Evolutionary conservation across 192 early-diverging fungal genomes (phyloP), one percentile per base, ranked within the genome.

Genomic region (Phlyctochytrium bullatum): DNA sequence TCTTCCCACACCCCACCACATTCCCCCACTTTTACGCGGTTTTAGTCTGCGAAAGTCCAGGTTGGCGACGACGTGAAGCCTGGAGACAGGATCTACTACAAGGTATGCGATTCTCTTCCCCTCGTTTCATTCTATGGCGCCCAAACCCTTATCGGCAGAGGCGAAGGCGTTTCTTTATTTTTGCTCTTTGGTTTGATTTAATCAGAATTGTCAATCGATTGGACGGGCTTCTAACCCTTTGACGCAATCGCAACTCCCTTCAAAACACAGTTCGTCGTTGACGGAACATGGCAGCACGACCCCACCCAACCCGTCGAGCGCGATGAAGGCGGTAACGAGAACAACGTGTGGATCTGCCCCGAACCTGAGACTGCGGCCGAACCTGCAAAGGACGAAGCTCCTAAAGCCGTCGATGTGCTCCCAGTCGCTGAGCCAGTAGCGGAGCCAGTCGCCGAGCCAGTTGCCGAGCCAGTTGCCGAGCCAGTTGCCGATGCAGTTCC

Each of bases 211-310:
- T n/a, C n/a, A 25, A 20, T 59, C 57, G 20, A 23, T 24, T 62
- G 24, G 16, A 14, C 33, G 27, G 33, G 20, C 34, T 34, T 62
- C 6, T 40, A 36, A 16, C 61, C 33, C 6, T n/a, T 20, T 24
- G 33, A 62, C 28, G 10, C 6, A 4, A 36, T n/a, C 61, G 10
- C 28, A 62, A 47, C 20, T 62, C 33, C 61, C 34, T 35, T 31
- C 33, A 20, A 10, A 17, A 31, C n/a, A 62, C 61, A 64, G 62
- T 64, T 52, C 30, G 50, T 64, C 62, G 62, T 64, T 52, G 62
- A 64, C 1, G 62, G 62, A 20, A 1, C 50, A 3, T 64, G 62
- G 62, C 27, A 52, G 25, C 24, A 23, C 12, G 34, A 33, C 12
- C 17, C 62, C 10, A n/a, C 35, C 24, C 24, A 64, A 33, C 36